Conservation (phyloP, 2,329 filamentous ascomycete species). For the Aurifilum marmelostoma region DNA sequence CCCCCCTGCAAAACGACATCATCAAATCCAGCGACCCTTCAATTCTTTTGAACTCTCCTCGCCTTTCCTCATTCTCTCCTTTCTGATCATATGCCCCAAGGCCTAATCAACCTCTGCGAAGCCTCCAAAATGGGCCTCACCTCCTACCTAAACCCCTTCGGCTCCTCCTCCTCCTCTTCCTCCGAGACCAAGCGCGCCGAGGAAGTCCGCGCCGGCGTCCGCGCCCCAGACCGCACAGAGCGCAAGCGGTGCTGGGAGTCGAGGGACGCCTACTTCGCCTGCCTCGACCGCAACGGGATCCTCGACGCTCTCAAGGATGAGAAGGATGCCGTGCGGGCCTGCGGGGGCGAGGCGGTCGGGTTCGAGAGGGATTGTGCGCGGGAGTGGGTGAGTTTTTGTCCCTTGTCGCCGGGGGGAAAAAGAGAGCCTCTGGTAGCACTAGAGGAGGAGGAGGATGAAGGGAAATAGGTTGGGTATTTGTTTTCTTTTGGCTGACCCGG, state of each 20-base stretch:
- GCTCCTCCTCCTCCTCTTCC: conserved; percentile 39
- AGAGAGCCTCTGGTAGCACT: background rate
- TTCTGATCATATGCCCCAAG: conserved; percentile 8
- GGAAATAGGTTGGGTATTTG: background rate
- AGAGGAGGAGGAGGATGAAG: background rate
- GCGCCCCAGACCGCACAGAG: conserved; percentile 84
- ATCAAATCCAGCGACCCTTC: background rate
- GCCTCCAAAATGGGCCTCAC: conserved; percentile 53
- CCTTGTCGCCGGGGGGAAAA: background rate
- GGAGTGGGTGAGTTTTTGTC: conserved; percentile 76
- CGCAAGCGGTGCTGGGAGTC: conserved; percentile 87
- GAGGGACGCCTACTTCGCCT: conserved; percentile 85
- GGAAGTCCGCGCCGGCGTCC: conserved; percentile 58
- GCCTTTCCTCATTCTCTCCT: background rate
- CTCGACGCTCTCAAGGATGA: conserved; percentile 64
- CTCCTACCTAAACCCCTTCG: conserved; percentile 50
- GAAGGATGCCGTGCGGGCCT: conserved; percentile 44
- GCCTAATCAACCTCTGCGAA: conserved; percentile 16
- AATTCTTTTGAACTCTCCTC: background rate
- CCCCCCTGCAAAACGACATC: conserved; percentile 8
- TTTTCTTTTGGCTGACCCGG: background rate
- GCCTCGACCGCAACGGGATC: conserved; percentile 81
- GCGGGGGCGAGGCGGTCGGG: conserved; percentile 47
- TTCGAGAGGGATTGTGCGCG: conserved; percentile 87
- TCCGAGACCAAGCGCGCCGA: conserved; percentile 50